A percentile compares a stretch with the other conserved stretches of the same genome.
Evolutionary conservation across 139 green algal species (phyloP).

Genomic region (Chlorella sorokiniana): DNA sequence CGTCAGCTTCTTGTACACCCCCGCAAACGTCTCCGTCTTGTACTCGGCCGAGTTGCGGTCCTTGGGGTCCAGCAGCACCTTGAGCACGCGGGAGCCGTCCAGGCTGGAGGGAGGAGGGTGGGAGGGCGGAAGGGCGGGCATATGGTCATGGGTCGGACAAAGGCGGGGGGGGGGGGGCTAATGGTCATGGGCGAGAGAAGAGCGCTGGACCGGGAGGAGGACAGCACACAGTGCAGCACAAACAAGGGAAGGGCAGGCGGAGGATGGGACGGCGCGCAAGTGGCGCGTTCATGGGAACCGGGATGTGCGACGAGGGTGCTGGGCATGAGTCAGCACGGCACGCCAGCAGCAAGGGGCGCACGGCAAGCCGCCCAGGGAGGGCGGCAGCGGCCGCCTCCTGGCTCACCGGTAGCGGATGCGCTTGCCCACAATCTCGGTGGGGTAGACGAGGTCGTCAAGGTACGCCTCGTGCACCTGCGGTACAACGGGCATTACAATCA

Average conservation of each 20-base stretch:
- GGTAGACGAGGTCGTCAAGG: constrained; percentile 97
- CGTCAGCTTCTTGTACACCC: constrained; percentile 99
- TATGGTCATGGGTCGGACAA: background rate
- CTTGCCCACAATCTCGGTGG: constrained; percentile 99
- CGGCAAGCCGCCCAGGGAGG: too few relatives aligned
- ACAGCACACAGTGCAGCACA: too few relatives aligned
- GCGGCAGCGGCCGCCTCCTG: background rate
- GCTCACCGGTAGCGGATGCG: constrained; percentile 83
- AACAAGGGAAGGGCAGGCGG: too few relatives aligned
- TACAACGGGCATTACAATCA: background rate
- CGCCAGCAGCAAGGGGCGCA: too few relatives aligned
- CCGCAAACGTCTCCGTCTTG: constrained; percentile 98
- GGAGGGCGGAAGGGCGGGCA: background rate
- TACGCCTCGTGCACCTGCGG: constrained; percentile 31
- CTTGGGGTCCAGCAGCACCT: constrained; percentile 97
- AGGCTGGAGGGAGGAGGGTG: constrained; percentile 35
- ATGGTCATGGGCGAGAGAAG: too few relatives aligned
- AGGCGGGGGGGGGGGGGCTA: too few relatives aligned
- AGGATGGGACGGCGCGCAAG: too few relatives aligned
- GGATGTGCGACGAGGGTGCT: too few relatives aligned
- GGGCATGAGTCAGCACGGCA: too few relatives aligned
- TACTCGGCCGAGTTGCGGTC: constrained; percentile 96
- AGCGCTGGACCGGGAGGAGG: too few relatives aligned
- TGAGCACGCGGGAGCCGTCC: constrained; percentile 93
- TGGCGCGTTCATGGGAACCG: too few relatives aligned